Evolutionary conservation across 345 rosid species (phyloP).

Genomic region (Linum tenue): DNA sequence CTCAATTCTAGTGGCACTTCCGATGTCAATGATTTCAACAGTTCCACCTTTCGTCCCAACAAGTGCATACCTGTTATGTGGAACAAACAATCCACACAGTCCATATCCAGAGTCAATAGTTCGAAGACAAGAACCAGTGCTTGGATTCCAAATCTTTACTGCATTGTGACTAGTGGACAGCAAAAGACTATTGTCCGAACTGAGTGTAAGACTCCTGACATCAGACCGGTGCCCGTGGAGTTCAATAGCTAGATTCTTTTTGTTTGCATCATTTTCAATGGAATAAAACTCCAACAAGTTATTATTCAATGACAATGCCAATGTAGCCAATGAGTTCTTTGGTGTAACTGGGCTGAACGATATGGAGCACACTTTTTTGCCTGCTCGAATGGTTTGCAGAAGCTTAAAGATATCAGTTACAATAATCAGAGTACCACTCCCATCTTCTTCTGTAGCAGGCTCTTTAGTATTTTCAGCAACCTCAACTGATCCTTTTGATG

Average conservation of each 20-base stretch:
- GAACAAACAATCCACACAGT: constrained; percentile 77
- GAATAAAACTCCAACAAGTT: constrained; percentile 76
- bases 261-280: constrained; percentile 38
- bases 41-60: constrained; percentile 90
- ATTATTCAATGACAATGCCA: constrained; percentile 85
- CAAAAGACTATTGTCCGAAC: constrained; percentile 73
- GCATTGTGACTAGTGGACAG: constrained; percentile 96
- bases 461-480: constrained; percentile 29
- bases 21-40: constrained; percentile 76
- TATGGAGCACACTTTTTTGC: constrained; percentile 74
- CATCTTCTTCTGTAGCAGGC: constrained; percentile 28
- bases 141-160: constrained; percentile 92
- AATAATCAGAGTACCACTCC: constrained; percentile 22
- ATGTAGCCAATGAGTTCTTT: constrained; percentile 49
- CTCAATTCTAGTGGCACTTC: constrained; percentile 69
- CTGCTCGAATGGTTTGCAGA: constrained; percentile 64
- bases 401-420: constrained; percentile 77
- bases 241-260: constrained; percentile 60
- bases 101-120: constrained; percentile 91
- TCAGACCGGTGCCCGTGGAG: constrained; percentile 92
- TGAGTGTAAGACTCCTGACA: constrained; percentile 84
- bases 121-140: constrained; percentile 85
- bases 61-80: constrained; percentile 69
- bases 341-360: constrained; percentile 62
- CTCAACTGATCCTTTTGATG: constrained; percentile 41